Percentiles rank a stretch among this genome's conserved stretches.
Evolutionary conservation across 208 protist genomes (phyloP).

Genomic region (Acanthamoeba royreba): DNA sequence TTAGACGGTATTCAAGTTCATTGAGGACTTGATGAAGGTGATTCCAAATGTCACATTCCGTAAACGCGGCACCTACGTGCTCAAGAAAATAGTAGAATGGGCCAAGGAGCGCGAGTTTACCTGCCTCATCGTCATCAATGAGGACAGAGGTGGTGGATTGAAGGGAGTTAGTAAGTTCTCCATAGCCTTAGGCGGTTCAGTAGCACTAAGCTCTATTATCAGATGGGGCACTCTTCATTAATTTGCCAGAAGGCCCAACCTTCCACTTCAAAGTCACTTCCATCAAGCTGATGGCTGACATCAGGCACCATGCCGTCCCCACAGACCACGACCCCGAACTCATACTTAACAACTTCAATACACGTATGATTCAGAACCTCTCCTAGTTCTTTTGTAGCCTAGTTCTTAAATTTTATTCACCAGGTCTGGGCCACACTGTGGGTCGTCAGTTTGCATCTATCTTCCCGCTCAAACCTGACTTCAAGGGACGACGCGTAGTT

Average conservation of each 20-base stretch:
- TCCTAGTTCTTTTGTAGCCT: slow-evolving; percentile 28
- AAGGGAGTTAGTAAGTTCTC: slow-evolving; percentile 4
- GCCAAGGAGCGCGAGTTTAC: slow-evolving; percentile 81
- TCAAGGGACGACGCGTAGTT: slow-evolving; percentile 81
- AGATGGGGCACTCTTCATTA: slow-evolving; percentile 70
- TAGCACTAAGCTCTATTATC: background rate
- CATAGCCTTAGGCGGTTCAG: background rate
- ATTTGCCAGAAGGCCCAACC: slow-evolving; percentile 88
- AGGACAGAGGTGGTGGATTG: slow-evolving; percentile 59
- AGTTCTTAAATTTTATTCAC: background rate
- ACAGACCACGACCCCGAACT: slow-evolving; percentile 83
- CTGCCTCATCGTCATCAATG: slow-evolving; percentile 83
- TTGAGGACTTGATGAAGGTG: slow-evolving; percentile 70
- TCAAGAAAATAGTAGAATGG: slow-evolving; percentile 79
- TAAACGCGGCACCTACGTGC: slow-evolving; percentile 53
- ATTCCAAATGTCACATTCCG: slow-evolving; percentile 74
- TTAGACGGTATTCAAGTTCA: slow-evolving; percentile 60
- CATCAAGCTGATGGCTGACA: slow-evolving; percentile 72
- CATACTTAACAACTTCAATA: slow-evolving; percentile 89
- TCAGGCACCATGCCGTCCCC: slow-evolving; percentile 65
- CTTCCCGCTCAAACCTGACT: slow-evolving; percentile 64
- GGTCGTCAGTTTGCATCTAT: slow-evolving; percentile 31
- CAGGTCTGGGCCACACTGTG: slow-evolving; percentile 54
- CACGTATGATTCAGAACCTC: slow-evolving; percentile 74
- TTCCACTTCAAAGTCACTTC: slow-evolving; percentile 83